Percentiles rank a stretch among this genome's conserved stretches.
Conservation (phyloP, 2,329 filamentous ascomycete species). For the Aspergillus alliaceus region DNA sequence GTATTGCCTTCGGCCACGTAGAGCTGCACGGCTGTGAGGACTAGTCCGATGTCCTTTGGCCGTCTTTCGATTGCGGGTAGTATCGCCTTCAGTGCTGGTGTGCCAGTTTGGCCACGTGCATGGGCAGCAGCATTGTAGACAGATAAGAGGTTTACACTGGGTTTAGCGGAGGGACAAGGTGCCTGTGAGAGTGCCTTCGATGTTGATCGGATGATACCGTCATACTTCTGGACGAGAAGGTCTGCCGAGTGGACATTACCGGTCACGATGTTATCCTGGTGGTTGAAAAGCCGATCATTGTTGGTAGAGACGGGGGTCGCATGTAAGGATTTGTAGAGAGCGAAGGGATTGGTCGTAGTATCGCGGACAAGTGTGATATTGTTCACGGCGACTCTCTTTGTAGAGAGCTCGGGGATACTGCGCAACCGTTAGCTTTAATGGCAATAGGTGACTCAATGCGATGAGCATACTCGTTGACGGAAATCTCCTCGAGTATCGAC, state of each 20-base stretch:
- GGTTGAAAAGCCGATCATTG: constrained; percentile 59
- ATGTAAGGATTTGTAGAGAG: constrained; percentile 58
- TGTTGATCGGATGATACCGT: constrained; percentile 59
- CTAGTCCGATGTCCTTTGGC: constrained; percentile 76
- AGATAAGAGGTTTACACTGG: constrained; percentile 56
- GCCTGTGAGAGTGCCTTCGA: constrained; percentile 50
- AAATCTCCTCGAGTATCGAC: constrained; percentile 51
- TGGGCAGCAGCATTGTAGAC: constrained; percentile 74
- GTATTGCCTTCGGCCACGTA: constrained; percentile 72
- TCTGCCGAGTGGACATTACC: constrained; percentile 58
- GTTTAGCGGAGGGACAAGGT: constrained; percentile 50
- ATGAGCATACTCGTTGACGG: constrained; percentile 48
- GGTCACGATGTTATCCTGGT: constrained; percentile 55
- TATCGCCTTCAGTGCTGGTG: constrained; percentile 68
- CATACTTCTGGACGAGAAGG: constrained; percentile 60
- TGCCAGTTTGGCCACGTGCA: constrained; percentile 58
- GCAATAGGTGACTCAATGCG: background rate
- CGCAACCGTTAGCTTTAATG: constrained; percentile 9
- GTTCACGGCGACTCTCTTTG: constrained; percentile 59
- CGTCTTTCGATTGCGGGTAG: constrained; percentile 69
- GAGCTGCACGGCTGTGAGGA: constrained; percentile 78
- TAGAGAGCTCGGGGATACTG: constrained; percentile 59
- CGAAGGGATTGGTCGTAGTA: constrained; percentile 55
- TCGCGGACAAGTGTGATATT: constrained; percentile 54
- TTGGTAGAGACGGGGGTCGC: constrained; percentile 46